Base-by-base conservation (phyloP, 2,329 filamentous ascomycete genomes). In the Clonostachys sp. region DNA sequence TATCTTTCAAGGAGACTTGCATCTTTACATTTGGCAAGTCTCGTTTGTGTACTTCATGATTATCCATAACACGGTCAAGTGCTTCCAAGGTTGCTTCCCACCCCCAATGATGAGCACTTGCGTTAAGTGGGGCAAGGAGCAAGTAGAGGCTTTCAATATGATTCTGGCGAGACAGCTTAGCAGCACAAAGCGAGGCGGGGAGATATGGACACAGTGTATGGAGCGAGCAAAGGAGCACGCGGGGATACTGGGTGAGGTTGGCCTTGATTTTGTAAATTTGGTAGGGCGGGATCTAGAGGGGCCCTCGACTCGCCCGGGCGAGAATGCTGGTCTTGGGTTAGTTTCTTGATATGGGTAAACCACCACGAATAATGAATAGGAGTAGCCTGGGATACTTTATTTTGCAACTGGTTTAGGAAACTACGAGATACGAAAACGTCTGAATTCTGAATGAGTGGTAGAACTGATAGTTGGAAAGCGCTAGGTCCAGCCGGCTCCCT, bases 51-150 rank as follows among this genome's bases (percentile, higher is more conserved):
- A 96, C 67, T 99, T 99, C 68, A 91, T 85, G 46, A 80, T 96
- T 54, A 92, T 99, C 62, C 85, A 89, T 57, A 96, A 97, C 67
- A 97, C 94, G 0, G 87, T 97, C 50, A 80, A 81, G 59, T 91
- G 89, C 60, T 96, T 94, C 67, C 90, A 95, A 61, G 73, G 75
- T 46, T 95, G 90, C 63, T 97, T 97, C 62, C 86, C 91, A 12
- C 79, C 89, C 24, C 76, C 84, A 13, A 89, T 94, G 73, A 95
- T 94, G 79, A 95, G 90, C 59, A 91, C 91, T 1, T 95, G 91
- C 57, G 92, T 99, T 58, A 95, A 92, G 62, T 99, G 94, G 94
- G 91, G 91, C n/a, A 97, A 96, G 67, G 87, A 94, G 57, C 85
- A 95, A 62, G 83, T 97, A 2, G 91, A 96, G 57, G 84, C 84